Conservation (phyloP, 345 rosid species). For the Eucalyptus albens region DNA sequence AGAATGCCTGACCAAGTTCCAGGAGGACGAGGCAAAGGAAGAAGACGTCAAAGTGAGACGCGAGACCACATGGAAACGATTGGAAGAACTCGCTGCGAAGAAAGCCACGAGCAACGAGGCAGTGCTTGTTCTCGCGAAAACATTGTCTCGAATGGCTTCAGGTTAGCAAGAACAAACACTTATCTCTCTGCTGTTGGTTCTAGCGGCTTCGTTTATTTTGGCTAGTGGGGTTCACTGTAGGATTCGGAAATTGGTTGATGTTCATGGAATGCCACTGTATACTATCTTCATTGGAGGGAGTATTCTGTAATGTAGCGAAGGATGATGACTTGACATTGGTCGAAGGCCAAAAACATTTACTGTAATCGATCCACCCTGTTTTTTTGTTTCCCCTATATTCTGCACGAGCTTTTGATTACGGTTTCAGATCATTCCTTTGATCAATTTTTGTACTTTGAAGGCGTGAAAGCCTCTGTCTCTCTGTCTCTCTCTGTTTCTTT, state of each 20-base stretch:
- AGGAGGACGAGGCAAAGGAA: slow-evolving; percentile 38
- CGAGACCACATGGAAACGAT: slow-evolving; percentile 48
- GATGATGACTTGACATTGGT: background rate
- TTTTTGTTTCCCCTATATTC: background rate
- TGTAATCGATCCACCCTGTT: background rate
- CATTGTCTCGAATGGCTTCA: background rate
- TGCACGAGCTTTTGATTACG: background rate
- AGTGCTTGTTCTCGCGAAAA: slow-evolving; percentile 1
- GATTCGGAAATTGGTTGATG: background rate
- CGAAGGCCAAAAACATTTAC: background rate
- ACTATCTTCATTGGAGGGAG: background rate
- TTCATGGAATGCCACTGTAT: background rate
- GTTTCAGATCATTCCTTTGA: background rate
- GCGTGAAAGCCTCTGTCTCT: background rate
- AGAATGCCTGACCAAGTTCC: slow-evolving; percentile 43
- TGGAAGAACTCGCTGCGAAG: slow-evolving; percentile 46
- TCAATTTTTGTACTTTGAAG: background rate
- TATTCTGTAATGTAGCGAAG: background rate
- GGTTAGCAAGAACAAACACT: background rate
- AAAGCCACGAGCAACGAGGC: slow-evolving; percentile 5
- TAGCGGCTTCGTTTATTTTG: background rate
- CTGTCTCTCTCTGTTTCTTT: background rate
- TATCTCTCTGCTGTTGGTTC: background rate
- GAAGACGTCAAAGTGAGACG: slow-evolving; percentile 33
- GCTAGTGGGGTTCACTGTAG: background rate